Conservation (phyloP, 2,329 filamentous ascomycete genomes). For the Falciphora oryzae region DNA sequence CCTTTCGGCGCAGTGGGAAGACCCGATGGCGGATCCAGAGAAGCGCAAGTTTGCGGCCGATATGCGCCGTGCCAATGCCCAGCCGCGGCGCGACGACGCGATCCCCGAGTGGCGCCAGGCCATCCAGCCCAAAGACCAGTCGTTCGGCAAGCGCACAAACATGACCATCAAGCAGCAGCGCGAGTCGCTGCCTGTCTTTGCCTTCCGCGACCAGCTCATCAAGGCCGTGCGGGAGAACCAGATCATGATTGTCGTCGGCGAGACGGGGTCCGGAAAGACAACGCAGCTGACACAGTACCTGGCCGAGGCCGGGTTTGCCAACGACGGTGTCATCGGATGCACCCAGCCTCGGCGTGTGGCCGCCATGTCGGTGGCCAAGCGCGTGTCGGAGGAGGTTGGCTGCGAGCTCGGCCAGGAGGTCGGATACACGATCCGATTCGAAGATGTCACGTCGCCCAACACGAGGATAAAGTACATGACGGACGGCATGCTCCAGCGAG, state of each 20-base stretch:
- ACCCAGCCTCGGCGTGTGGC: slow-evolving; percentile 96
- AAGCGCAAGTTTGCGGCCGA: slow-evolving; percentile 87
- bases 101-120: slow-evolving; percentile 92
- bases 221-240: slow-evolving; percentile 85
- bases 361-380: slow-evolving; percentile 95
- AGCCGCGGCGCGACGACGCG: slow-evolving; percentile 55
- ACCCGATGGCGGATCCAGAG: slow-evolving; percentile 86
- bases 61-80: slow-evolving; percentile 59
- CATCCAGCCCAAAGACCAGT: slow-evolving; percentile 71
- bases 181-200: slow-evolving; percentile 81
- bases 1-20: slow-evolving; percentile 87
- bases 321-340: slow-evolving; percentile 86
- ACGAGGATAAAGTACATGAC: slow-evolving; percentile 99
- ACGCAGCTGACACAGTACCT: slow-evolving; percentile 95
- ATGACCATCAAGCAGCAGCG: slow-evolving; percentile 95
- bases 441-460: slow-evolving; percentile 80
- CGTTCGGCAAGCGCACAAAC: slow-evolving; percentile 78
- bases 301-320: slow-evolving; percentile 84
- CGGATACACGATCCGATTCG: slow-evolving; percentile 95
- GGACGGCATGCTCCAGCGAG: slow-evolving; percentile 94
- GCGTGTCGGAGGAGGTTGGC: slow-evolving; percentile 92
- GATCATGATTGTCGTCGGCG: slow-evolving; percentile 90
- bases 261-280: slow-evolving; percentile 96
- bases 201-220: slow-evolving; percentile 81
- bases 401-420: slow-evolving; percentile 88